Conservation (phyloP, 345 rosid species). For the Erucastrum elatum region DNA sequence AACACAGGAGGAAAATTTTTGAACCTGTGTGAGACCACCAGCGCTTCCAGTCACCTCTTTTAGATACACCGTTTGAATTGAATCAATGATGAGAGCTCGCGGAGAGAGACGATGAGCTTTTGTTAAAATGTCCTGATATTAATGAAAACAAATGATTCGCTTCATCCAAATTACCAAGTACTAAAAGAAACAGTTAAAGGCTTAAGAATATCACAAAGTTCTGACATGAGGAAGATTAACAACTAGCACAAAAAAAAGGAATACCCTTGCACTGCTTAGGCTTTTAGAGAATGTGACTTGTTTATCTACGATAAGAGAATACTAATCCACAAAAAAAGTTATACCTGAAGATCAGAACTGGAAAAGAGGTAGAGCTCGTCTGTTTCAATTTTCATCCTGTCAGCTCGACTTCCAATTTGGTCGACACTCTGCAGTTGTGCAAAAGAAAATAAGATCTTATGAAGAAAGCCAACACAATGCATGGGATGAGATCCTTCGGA, state of each 20-base stretch:
- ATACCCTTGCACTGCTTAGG: neutral
- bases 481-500: slow-evolving; percentile 3
- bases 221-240: neutral
- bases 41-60: slow-evolving; percentile 82
- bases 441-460: neutral
- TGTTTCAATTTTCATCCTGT: slow-evolving; percentile 61
- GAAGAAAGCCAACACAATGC: slow-evolving; percentile 1
- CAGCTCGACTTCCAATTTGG: slow-evolving; percentile 90
- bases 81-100: slow-evolving; percentile 74
- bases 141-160: neutral
- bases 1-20: slow-evolving; percentile 12
- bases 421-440: slow-evolving; percentile 68
- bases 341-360: slow-evolving; percentile 90
- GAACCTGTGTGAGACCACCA: slow-evolving; percentile 85
- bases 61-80: slow-evolving; percentile 88
- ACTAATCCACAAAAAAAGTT: neutral
- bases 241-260: neutral
- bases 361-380: slow-evolving; percentile 76
- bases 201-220: slow-evolving; percentile 1
- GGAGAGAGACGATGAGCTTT: slow-evolving; percentile 70
- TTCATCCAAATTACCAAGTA: slow-evolving; percentile 3
- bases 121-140: slow-evolving; percentile 67
- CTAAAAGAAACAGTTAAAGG: slow-evolving; percentile 16
- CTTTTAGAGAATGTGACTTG: neutral
- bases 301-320: slow-evolving; percentile 3